Evolutionary conservation across 768 basidiomycete genomes (phyloP), one percentile per base, ranked within the genome.

Genomic region (Boletus rex-veris): DNA sequence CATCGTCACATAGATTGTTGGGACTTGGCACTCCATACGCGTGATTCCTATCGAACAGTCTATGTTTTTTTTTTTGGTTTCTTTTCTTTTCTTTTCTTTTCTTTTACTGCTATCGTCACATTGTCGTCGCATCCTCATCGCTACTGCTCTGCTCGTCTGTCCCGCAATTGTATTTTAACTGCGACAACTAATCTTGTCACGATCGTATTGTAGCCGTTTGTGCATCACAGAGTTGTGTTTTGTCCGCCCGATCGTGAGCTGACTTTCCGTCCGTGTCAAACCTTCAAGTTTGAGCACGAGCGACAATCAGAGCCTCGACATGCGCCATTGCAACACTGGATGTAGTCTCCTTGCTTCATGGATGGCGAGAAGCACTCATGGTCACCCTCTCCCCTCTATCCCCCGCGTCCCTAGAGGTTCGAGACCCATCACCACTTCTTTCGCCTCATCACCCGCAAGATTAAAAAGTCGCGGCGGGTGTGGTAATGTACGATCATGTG

Each of bases 171-270:
- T 64, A 61, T 55, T 53, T 26, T 55, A 57, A 26, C 45, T 47
- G 36, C 21, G 8, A 37, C 46, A 49, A 50, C 31, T 52, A 48
- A 48, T 61, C 43, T 36, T 61, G 54, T 58, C 55, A 48, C 55
- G 50, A 57, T 54, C 37, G 21, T 15, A 24, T 12, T 48, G 35
- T 28, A 21, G 47, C 30, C 9, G 35, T 33, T 52, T 39, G 35
- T 51, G 59, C 50, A 58, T 67, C 60, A 67, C 63, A 58, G 63
- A 55, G 54, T 58, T 54, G 10, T 48, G 41, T 50, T 41, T 54
- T 59, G 42, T 46, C 31, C 33, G 37, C 31, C 39, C 15, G 40
- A 55, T 51, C 56, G 14, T 31, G 48, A 35, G 50, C 38, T 36
- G 48, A 39, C 53, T 33, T 65, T 60, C 65, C 37, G 37, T 16